These are phyloP conservation scores for Pseudotsuga menziesii DNA, from an alignment of 75 land plant species.

Conservation along the genomic window DNA sequence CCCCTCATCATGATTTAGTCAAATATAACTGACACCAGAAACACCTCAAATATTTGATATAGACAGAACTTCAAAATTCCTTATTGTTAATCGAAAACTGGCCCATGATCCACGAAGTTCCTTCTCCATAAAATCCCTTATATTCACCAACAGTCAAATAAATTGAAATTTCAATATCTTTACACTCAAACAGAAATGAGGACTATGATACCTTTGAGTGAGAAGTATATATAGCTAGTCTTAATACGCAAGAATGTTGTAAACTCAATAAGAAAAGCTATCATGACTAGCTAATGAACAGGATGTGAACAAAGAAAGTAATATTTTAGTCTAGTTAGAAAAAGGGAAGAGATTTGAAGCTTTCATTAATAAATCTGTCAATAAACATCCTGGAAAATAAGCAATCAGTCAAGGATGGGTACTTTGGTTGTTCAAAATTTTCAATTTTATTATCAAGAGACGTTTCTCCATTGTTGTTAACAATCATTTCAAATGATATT, in stretches of 20 bases:
- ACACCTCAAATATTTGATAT: conserved; percentile 65
- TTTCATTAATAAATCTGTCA: neutral
- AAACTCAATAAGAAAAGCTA: neutral
- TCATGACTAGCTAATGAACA: neutral
- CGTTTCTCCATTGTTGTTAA: neutral
- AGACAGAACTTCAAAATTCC: conserved; percentile 48
- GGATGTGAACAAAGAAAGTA: neutral
- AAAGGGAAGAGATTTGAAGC: neutral
- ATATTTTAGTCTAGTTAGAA: neutral
- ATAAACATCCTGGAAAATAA: neutral
- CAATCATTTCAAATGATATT: neutral
- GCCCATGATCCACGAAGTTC: conserved; percentile 60
- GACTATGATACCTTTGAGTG: too few species aligned
- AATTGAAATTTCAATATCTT: too few species aligned
- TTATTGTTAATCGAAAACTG: conserved; percentile 28
- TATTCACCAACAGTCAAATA: too few species aligned
- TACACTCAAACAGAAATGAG: too few species aligned
- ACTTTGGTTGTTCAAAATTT: neutral
- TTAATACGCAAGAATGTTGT: neutral
- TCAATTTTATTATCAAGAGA: neutral
- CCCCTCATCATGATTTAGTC: conserved; percentile 73
- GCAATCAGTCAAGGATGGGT: neutral
- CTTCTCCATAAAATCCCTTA: conserved; percentile 25
- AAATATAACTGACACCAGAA: conserved; percentile 42
- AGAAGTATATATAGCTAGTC: neutral